These are phyloP conservation scores for Lasiosphaeriaceae sp. DNA, from an alignment of 495 filamentous ascomycete genomes.

Conservation along the genomic window DNA sequence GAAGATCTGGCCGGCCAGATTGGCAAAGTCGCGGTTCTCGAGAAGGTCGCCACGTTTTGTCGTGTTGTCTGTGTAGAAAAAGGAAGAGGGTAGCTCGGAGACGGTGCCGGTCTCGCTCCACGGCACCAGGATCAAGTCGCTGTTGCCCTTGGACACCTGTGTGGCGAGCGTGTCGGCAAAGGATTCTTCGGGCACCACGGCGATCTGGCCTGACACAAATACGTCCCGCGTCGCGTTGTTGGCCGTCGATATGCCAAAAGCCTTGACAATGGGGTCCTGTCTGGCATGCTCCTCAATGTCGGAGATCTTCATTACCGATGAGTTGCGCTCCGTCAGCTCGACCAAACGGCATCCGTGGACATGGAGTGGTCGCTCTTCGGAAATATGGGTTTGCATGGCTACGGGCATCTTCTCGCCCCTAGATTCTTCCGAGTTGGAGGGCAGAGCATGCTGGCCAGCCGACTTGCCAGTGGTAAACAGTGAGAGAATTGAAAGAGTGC, in stretches of 20 bases:
- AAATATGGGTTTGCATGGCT: conserved; percentile 17
- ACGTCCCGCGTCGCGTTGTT: conserved; percentile 62
- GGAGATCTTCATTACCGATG: conserved; percentile 86
- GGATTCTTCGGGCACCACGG: conserved; percentile 67
- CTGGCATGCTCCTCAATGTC: conserved; percentile 69
- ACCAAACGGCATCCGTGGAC: conserved; percentile 80
- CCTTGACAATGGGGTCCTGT: conserved; percentile 82
- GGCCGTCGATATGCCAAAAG: conserved; percentile 74
- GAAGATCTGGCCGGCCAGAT: conserved; percentile 7
- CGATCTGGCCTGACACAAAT: conserved; percentile 70
- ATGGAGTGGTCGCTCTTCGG: conserved; percentile 49
- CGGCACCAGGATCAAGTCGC: conserved; percentile 78
- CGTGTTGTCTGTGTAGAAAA: conserved; percentile 23
- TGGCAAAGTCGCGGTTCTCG: conserved; percentile 46
- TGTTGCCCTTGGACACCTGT: conserved; percentile 58
- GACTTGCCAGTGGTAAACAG: conserved; percentile 51
- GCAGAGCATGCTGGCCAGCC: conserved; percentile 14
- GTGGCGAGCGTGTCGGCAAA: conserved; percentile 70
- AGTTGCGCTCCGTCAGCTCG: conserved; percentile 83
- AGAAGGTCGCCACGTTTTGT: conserved; percentile 35
- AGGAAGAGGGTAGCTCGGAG: conserved; percentile 48
- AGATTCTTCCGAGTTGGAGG: not conserved
- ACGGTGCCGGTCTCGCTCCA: conserved; percentile 79
- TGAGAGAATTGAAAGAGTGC: conserved; percentile 73
- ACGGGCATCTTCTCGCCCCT: conserved; percentile 5